These are phyloP conservation scores for Nasturtium officinale DNA, from an alignment of 345 rosid genomes.

Conservation along the genomic window DNA sequence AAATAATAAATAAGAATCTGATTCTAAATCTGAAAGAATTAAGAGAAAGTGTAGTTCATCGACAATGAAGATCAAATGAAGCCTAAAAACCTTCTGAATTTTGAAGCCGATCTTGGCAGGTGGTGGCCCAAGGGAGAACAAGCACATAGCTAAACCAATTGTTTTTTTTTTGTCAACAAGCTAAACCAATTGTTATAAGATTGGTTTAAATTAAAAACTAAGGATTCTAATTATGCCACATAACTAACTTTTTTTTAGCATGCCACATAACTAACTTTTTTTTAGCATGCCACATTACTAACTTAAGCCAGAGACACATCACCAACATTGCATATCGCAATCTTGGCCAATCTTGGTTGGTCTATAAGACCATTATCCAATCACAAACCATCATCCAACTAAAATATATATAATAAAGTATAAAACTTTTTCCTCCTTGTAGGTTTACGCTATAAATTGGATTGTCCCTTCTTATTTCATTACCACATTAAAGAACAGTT, in stretches of 20 bases:
- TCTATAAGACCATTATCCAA: not conserved
- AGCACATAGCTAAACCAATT: too few species aligned
- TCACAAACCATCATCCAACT: not conserved
- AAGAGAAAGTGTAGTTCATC: too few species aligned
- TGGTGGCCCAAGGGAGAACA: too few species aligned
- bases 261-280: not conserved
- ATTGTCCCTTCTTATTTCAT: not conserved
- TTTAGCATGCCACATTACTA: not conserved
- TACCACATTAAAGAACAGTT: conserved; percentile 8
- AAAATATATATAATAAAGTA: not conserved
- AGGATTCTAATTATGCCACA: too few species aligned
- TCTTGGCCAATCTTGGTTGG: not conserved
- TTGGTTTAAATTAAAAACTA: not conserved
- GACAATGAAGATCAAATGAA: too few species aligned
- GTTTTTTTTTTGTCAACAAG: too few species aligned
- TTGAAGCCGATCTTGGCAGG: too few species aligned
- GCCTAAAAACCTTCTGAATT: too few species aligned
- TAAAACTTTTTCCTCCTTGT: not conserved
- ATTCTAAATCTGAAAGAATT: too few species aligned
- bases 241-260: too few species aligned
- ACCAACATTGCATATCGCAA: not conserved
- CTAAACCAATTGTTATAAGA: too few species aligned
- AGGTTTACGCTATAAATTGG: conserved; percentile 28
- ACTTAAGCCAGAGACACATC: not conserved
- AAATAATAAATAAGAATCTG: too few species aligned